Base-by-base conservation (phyloP, 2,329 filamentous ascomycete species). In the Cladorrhinum sp. region DNA sequence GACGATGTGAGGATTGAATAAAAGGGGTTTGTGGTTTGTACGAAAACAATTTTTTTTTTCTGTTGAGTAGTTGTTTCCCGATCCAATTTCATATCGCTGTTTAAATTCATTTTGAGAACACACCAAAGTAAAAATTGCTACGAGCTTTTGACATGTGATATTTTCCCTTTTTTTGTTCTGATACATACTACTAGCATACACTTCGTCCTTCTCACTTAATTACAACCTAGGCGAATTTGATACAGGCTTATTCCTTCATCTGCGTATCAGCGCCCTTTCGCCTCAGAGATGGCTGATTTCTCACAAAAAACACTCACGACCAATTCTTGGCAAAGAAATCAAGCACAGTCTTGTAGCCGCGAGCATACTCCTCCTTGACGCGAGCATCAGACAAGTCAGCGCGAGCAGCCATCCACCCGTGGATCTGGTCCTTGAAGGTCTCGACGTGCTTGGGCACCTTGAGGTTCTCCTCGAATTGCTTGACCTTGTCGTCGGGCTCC, bases 401-500 rank as follows among this genome's bases (percentile, higher is more conserved):
- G 24, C 87, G 81, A 1, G 88, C 87, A 1, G 84, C 86, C 88
- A 90, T 91, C 86, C 87, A 91, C 50, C 88, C 88, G 73, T 91
- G 88, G 70, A 86, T 81, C 79, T 89, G 87, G 68, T 85, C 85
- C 23, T 69, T 68, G 69, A 89, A 90, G n/a, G 73, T 85, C 77
- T 90, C 86, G 57, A 89, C 81, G 64, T 86, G 80, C 69, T 86
- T 85, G 61, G 82, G 74, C 1, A 76, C 81, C 26, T 74, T 76
- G 56, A 89, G 77, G 9, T 75, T 76, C n/a, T 76, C 72, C 70
- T 83, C 78, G 64, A 84, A 86, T 70, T 83, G 77, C 72, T 83
- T 75, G 46, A 87, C 82, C 42, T 79, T 79, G 2, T 82, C 81
- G 0, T 72, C 75, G 2, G 77, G 72, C 77, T 90, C 86, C 66